Base-by-base conservation (phyloP, 768 basidiomycete species). In the Tubosaeta sp. region DNA sequence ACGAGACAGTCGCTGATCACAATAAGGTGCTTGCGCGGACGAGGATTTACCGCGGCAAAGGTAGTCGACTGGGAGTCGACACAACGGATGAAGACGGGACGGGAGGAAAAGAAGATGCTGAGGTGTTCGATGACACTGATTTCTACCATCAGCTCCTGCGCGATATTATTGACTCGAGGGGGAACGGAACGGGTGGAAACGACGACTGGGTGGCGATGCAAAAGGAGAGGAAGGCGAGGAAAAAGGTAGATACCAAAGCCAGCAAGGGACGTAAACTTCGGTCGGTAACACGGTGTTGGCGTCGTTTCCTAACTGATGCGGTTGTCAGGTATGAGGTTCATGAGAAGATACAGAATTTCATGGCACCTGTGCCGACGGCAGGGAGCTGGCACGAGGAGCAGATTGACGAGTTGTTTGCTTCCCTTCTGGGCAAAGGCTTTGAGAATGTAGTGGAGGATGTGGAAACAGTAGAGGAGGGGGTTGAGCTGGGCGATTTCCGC, bases 311-410 rank as follows among this genome's bases (percentile, higher is more conserved):
- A 18, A 21, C 61, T 44, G 49, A 47, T 50, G n/a, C 25, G 41
- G 18, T 46, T 44, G n/a, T 27, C 64, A 89, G 90, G 49, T 96
- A 93, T 67, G 88, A 95, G 56, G 84, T 90, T 2, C 96, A 98
- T 63, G 94, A 98, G 61, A 98, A 96, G 72, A 73, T 96, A 44
- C 90, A 94, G 67, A 93, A 94, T 68, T 98, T 97, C 66, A 95
- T 95, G 87, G 90, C 94, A 2, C 95, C 95, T 6, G 84, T 94
- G 12, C 79, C 81, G 7, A 56, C 58, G 18, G 66, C 70, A 30
- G 83, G 82, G 25, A 78, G 73, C 49, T 99, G 96, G 96, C 92
- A 95, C 56, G 93, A 97, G 53, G 92, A 93, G 62, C 96, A 98
- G 71, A 80, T 94, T 48, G 94, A 99, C 63, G 95, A 98, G 66